Base-by-base conservation (phyloP, 257 asterid species). In the Nicotiana tomentosiformis region DNA sequence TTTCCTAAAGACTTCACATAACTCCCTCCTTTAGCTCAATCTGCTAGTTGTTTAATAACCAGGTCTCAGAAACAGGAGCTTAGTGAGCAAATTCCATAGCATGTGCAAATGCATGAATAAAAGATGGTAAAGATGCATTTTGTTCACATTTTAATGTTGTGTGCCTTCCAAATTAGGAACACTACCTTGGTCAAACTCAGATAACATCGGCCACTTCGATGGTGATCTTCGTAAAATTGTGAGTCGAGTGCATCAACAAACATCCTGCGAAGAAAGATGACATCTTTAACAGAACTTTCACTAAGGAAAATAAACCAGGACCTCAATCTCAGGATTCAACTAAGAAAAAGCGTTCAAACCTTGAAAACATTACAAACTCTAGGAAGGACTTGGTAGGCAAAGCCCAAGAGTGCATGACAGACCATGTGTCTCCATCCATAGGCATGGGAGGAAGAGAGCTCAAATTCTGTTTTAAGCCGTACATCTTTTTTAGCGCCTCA, bases 351-450 rank as follows among this genome's bases (percentile, higher is more conserved):
- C 76, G 72, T 83, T 51, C 61, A 77, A 86, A 96, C 99, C 99
- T 96, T 79, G 99, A 96, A 86, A 96, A 96, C 98, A 96, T 92
- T 65, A 90, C 95, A 81, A 94, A 92, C 90, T 96, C 99, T 87
- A 92, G 56, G 83, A 96, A 96, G 70, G 98, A 95, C 86, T 89
- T 88, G 35, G 99, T 96, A 9, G 99, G 99, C 83, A 93, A 89
- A 83, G 84, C 95, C 99, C 99, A 96, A 61, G 93, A 90, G 86
- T 96, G 93, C 98, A 89, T 95, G 87, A 90, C 97, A 37, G 98
- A 91, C 98, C 98, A 96, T 43, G 97, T 91, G 88, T 91, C 97
- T 67, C 88, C 94, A 64, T 88, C 85, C 5, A 78, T 78, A 53
- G 98, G 97, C 99, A 96, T 93, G 29, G 90, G 80, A 16, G 98